Evolutionary conservation across 345 rosid species (phyloP).

Genomic region (Orychophragmus violaceus): DNA sequence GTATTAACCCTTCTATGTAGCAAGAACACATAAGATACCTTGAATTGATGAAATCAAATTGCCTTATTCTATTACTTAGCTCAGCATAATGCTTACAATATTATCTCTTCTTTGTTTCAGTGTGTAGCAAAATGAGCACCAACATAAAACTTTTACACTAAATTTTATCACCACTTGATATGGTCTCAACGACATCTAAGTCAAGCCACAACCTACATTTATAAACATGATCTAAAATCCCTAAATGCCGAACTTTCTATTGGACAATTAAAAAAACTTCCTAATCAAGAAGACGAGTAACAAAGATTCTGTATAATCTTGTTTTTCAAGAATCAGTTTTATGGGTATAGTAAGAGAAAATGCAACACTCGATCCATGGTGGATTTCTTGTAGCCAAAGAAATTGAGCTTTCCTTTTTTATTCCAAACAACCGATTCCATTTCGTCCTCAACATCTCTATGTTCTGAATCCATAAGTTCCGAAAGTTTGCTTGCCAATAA

Average conservation of each 20-base stretch:
- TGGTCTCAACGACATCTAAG: not conserved
- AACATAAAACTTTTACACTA: no score
- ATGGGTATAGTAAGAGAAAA: slow-evolving; percentile 47
- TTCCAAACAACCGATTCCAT: slow-evolving; percentile 56
- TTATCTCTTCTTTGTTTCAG: no score
- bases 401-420: slow-evolving; percentile 27
- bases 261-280: not conserved
- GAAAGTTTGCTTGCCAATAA: slow-evolving; percentile 44
- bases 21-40: not conserved
- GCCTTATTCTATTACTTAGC: no score
- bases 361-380: slow-evolving; percentile 71
- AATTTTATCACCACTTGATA: no score
- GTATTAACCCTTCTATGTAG: no score
- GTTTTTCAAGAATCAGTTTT: slow-evolving; percentile 48
- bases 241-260: not conserved
- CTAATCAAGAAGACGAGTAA: slow-evolving; percentile 32
- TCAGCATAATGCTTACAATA: no score
- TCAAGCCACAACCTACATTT: not conserved
- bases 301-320: slow-evolving; percentile 51
- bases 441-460: slow-evolving; percentile 36
- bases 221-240: not conserved
- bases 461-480: slow-evolving; percentile 35
- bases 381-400: slow-evolving; percentile 52
- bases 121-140: no score
- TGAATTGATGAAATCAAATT: not conserved